Base-by-base conservation (phyloP, 2,329 filamentous ascomycete genomes). In the Davidsoniella australis region DNA sequence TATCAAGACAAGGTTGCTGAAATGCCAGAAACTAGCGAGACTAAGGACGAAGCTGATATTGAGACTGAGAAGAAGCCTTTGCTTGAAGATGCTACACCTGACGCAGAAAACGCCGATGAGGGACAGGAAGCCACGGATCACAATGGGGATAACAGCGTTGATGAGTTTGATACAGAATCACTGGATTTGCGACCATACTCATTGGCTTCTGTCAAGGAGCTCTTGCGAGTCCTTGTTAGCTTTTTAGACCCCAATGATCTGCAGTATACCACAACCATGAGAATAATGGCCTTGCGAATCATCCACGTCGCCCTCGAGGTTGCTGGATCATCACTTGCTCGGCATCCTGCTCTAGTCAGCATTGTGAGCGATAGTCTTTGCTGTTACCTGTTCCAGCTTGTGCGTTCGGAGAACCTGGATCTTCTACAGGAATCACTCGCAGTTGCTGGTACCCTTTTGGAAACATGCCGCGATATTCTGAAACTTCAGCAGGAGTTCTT, bases 401-500 rank as follows among this genome's bases (percentile, higher is more conserved):
- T 96, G 39, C 77, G 89, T 52, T 95, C 88, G 5, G 93, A 98
- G 58, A 96, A 94, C 58, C 91, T 96, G 76, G 82, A 85, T 9
- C 86, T 98, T 51, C 69, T 98, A 14, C 87, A 94, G 60, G 88
- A 94, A 62, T 93, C 91, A 2, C 69, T 98, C 17, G 82, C 89
- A 53, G 91, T 98, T 47, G 84, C 89, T 1, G 86, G 87, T 14
- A 98, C 91, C 4, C 67, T 98, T 23, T 68, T 98, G 29, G 83
- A 88, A 24, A 96, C 91, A 0, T 96, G 91, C 59, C 78, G 91
- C 54, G 79, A 79, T 26, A 85, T 95, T 12, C 71, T 98, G 41
- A 96, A 96, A 66, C 70, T 98, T 40, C 91, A 98, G 61, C 91
- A 98, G 65, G 91, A 98, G 65, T 72, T 98, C 0, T 98, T 94